Evolutionary conservation across 257 asterid species (phyloP).

Genomic region (Solanum appendiculatum): DNA sequence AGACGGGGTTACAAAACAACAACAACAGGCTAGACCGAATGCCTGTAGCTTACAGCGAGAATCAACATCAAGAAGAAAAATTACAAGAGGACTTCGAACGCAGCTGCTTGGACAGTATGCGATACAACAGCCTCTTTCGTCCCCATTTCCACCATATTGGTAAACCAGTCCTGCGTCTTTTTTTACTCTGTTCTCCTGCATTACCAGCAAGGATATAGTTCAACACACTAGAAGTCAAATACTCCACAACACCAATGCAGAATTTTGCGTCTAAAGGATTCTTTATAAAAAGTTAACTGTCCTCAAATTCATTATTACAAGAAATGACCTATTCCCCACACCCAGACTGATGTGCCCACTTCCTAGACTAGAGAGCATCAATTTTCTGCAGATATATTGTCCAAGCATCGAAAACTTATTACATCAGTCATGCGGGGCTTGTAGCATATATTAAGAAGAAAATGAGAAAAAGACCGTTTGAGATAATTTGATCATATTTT

Average conservation of each 20-base stretch:
- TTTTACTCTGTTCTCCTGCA: slow-evolving; percentile 46
- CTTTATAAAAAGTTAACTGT: not conserved
- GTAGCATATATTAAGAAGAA: not conserved
- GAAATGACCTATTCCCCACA: not conserved
- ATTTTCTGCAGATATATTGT: not conserved
- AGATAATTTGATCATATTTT: not conserved
- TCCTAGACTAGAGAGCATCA: not conserved
- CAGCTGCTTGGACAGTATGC: slow-evolving; percentile 36
- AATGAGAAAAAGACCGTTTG: not conserved
- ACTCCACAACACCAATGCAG: not conserved
- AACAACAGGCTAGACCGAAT: not conserved
- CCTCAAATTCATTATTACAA: not conserved
- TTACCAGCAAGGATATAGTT: not conserved
- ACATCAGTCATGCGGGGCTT: no score
- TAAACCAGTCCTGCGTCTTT: slow-evolving; percentile 24
- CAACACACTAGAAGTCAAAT: not conserved
- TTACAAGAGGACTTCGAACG: slow-evolving; percentile 15
- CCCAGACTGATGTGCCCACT: not conserved
- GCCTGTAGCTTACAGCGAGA: not conserved
- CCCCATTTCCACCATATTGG: slow-evolving; percentile 86
- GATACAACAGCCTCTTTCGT: slow-evolving; percentile 47
- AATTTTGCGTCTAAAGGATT: not conserved
- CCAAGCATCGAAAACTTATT: not conserved
- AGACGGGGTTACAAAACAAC: not conserved
- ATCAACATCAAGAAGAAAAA: slow-evolving; percentile 3